Evolutionary conservation across 2,329 filamentous ascomycete genomes (phyloP), one percentile per base, ranked within the genome.

Genomic region (Lasiodiplodia sp.): DNA sequence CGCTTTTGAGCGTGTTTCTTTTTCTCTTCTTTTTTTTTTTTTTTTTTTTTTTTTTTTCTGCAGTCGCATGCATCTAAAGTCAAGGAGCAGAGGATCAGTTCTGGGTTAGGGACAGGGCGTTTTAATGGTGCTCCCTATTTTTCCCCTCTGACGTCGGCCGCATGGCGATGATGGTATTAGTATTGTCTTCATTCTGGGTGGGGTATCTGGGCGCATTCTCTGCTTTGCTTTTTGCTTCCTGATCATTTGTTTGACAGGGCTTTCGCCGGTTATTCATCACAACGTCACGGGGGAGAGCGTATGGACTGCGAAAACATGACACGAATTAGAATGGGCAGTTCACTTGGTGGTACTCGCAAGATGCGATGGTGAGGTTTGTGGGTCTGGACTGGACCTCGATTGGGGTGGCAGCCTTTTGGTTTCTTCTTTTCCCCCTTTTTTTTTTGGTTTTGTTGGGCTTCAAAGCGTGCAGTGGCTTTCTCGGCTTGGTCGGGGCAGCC

Each of bases 1-100:
- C 66, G 66, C 57, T 68, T 68, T 52, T 68, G 47, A 68, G 66
- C 66, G 66, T 68, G 49, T 51, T 56, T 66, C 47, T 56, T 44
- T 66, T 37, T 25, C 11, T 11, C 11, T 62, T 25, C 63, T 49
- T 47, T 56, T 66, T 31, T 66, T 37, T 25, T n/a, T 12, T n/a
- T 47, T 25, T 57, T 56, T 31, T 37, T 23, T 23, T 55, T 44
- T 55, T 34, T 34, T 31, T 47, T 55, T 18, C 31, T 31, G 47
- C 66, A 62, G 47, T 38, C 53, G 53, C 65, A 67, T 67, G 65
- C 65, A 67, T 67, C 34, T 58, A 57, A 60, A 67, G n/a, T 52
- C 53, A 38, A 67, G 65, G 65, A 67, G 53, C 53, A 60, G 44
- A 60, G 56, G 38, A 49, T 47, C 51, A 66, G 21, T 51, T 47